These are phyloP conservation scores for Cystoderma amianthinum DNA, from an alignment of 768 basidiomycete genomes.

Conservation along the genomic window DNA sequence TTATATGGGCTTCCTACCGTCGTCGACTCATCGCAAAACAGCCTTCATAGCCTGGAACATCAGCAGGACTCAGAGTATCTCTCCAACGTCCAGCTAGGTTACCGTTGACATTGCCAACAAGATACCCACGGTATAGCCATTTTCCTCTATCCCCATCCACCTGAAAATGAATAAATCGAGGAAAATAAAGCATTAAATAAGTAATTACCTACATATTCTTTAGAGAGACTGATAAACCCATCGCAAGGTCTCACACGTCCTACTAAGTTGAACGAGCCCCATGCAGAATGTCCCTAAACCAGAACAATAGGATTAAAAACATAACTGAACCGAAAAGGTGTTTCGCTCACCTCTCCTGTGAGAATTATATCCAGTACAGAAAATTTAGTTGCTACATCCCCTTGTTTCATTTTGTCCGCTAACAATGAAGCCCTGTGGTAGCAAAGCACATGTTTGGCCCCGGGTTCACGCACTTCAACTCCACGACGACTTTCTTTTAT, in stretches of 20 bases:
- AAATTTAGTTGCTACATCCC: conserved; percentile 10
- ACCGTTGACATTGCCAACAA: conserved; percentile 63
- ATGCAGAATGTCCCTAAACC: conserved; percentile 78
- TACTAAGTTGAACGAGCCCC: conserved; percentile 79
- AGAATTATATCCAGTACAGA: conserved; percentile 57
- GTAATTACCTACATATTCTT: conserved; percentile 71
- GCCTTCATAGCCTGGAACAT: conserved; percentile 75
- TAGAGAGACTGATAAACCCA: conserved; percentile 74
- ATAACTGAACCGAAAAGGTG: background rate
- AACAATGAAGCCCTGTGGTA: conserved; percentile 20
- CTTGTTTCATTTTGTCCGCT: conserved; percentile 2
- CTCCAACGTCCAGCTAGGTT: conserved; percentile 83
- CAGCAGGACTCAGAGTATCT: conserved; percentile 65
- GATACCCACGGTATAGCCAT: conserved; percentile 84
- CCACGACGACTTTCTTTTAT: conserved; percentile 42
- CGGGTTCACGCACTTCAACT: conserved; percentile 40
- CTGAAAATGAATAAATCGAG: conserved; percentile 22
- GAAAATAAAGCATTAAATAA: conserved; percentile 4
- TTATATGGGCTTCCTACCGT: too few species aligned
- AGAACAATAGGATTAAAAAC: conserved; percentile 5
- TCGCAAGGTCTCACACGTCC: conserved; percentile 80
- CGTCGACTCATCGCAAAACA: conserved; percentile 74
- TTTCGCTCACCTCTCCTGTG: conserved; percentile 56
- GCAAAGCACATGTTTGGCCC: conserved; percentile 16
- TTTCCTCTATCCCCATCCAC: conserved; percentile 67